These are phyloP conservation scores for Nicotiana noctiflora DNA, from an alignment of 257 asterid species.

Conservation along the genomic window DNA sequence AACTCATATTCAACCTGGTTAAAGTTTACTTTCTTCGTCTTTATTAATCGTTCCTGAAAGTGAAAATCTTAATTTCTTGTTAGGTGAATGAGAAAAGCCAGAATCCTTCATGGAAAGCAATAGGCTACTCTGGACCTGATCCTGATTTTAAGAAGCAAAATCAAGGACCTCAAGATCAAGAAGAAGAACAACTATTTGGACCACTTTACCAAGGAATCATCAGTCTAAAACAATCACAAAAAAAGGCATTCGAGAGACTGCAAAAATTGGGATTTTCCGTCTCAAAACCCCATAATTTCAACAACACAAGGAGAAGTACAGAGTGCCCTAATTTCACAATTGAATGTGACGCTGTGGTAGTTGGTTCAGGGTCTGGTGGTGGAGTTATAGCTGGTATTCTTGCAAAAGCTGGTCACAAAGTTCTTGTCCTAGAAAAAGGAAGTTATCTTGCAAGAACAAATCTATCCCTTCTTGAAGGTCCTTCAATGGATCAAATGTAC, in stretches of 20 bases:
- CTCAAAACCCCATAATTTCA: not conserved
- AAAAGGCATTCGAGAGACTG: constrained; percentile 22
- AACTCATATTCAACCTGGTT: no score
- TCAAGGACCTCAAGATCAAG: constrained; percentile 1
- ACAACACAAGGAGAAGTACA: not conserved
- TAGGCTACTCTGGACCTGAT: constrained; percentile 74
- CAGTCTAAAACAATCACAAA: constrained; percentile 20
- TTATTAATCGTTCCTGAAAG: not conserved
- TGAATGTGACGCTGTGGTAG: constrained; percentile 68
- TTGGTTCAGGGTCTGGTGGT: constrained; percentile 95
- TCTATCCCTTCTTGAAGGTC: constrained; percentile 64
- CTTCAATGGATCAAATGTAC: constrained; percentile 73
- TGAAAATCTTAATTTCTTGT: not conserved
- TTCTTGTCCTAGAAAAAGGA: constrained; percentile 75
- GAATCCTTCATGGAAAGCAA: constrained; percentile 71
- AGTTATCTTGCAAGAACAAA: constrained; percentile 40
- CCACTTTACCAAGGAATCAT: constrained; percentile 49
- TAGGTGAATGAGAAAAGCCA: constrained; percentile 58
- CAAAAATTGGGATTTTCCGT: constrained; percentile 36
- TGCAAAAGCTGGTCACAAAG: constrained; percentile 75
- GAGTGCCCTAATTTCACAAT: constrained; percentile 29
- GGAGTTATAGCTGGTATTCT: constrained; percentile 81
- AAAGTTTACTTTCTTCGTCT: not conserved
- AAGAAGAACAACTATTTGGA: constrained; percentile 24
- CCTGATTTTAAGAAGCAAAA: constrained; percentile 18